Conservation (phyloP, 805 yeast species). For the Limtongia smithiae region DNA sequence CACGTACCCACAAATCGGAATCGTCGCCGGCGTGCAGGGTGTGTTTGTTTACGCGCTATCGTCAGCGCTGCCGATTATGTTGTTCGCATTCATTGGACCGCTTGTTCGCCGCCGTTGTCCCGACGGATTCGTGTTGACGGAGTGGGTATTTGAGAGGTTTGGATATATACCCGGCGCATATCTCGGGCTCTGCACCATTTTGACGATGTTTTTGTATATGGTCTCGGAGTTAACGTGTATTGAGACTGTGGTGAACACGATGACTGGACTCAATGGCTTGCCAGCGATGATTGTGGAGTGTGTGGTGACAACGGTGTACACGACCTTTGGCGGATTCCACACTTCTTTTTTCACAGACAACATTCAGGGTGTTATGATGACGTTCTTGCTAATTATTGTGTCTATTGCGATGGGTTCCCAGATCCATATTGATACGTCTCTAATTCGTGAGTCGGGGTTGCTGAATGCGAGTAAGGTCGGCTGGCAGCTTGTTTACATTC, state of each 20-base stretch:
- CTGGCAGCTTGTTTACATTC: conserved; percentile 83
- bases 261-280: conserved; percentile 74
- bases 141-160: conserved; percentile 85
- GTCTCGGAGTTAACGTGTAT: conserved; percentile 82
- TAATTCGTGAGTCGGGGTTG: conserved; percentile 61
- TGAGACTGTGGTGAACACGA: conserved; percentile 66
- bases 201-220: conserved; percentile 83
- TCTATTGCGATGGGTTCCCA: conserved; percentile 75
- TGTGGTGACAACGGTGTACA: conserved; percentile 81
- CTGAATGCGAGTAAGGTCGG: conserved; percentile 68
- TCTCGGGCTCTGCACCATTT: conserved; percentile 72
- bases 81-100: conserved; percentile 84
- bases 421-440: conserved; percentile 55
- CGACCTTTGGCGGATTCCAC: conserved; percentile 83
- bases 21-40: conserved; percentile 82
- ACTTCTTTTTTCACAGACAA: conserved; percentile 86
- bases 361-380: conserved; percentile 72
- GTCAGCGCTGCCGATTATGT: conserved; percentile 78
- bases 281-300: conserved; percentile 83
- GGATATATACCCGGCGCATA: conserved; percentile 72
- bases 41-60: conserved; percentile 71
- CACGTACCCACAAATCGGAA: conserved; percentile 83
- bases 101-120: conserved; percentile 74
- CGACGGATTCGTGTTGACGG: conserved; percentile 84
- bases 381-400: conserved; percentile 64